Conservation (phyloP, 306 rosid species). For the Rosa persica region DNA sequence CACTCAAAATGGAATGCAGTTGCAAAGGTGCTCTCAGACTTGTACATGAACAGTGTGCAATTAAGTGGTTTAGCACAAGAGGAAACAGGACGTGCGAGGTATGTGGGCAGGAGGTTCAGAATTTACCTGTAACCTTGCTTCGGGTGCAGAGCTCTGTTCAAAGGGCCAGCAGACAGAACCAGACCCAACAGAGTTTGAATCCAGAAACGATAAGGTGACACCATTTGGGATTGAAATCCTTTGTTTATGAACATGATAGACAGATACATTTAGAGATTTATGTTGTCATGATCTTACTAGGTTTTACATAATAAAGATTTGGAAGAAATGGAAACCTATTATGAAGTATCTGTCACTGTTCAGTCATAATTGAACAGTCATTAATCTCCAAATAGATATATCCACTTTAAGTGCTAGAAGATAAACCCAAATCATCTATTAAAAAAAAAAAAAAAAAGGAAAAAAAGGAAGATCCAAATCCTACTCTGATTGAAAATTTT, state of each 20-base stretch:
- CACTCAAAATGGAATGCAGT: conserved; percentile 95
- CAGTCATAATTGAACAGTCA: not conserved
- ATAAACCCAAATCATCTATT: not conserved
- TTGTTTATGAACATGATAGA: not conserved
- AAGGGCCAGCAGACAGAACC: conserved; percentile 45
- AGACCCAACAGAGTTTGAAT: conserved; percentile 42
- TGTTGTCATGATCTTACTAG: not conserved
- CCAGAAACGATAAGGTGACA: conserved; percentile 68
- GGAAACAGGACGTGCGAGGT: conserved; percentile 91
- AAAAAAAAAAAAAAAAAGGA: too few species aligned
- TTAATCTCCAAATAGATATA: not conserved
- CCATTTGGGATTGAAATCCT: not conserved
- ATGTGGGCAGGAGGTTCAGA: conserved; percentile 79
- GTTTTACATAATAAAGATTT: not conserved
- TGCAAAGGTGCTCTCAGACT: conserved; percentile 94
- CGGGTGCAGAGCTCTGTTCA: conserved; percentile 61
- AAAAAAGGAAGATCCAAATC: not conserved
- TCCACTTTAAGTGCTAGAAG: not conserved
- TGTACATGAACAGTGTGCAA: conserved; percentile 81
- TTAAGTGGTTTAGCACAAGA: conserved; percentile 81
- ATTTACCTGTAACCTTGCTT: conserved; percentile 90
- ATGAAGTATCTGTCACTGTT: not conserved
- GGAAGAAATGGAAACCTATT: not conserved
- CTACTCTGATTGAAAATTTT: not conserved
- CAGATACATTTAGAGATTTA: not conserved